Base-by-base conservation (phyloP, 176 grass and related monocot species). In the Elymus sibiricus region DNA sequence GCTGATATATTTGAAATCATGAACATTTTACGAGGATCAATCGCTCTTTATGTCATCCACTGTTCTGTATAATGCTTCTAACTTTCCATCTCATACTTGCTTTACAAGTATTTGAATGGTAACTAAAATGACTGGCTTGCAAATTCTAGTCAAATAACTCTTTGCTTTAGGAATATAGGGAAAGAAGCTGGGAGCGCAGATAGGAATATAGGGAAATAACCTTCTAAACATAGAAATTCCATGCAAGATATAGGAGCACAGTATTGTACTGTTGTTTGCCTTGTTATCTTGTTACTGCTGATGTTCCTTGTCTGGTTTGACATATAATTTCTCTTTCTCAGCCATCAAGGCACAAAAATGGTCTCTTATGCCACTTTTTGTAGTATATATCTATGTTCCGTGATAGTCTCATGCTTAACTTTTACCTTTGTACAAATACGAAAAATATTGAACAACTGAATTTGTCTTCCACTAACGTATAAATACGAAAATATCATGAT, bases 201-300 rank as follows among this genome's bases (percentile, higher is more conserved):
- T 29, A 29, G 29, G 29, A 29, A 29, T 29, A 29, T 29, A 29
- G 29, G 29, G 29, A 29, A 29, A 29, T 29, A 29, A 29, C 29
- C 29, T 29, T 29, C 29, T 29, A 29, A 29, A 29, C 29, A 29
- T 29, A 2, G 29, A 29, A 29, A 29, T 29, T 29, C 29, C 29
- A 29, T 29, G 29, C 29, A 29, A 29, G 29, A 29, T 29, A 29
- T 29, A 29, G 29, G 29, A 29, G 29, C 56, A 38, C 10, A 9
- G 2, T 88, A 25, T 69, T 71, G 37, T 42, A 71, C 38, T 43
- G n/a, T 60, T 70, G 22, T 78, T 32, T 60, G 27, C 59, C 17
- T 79, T n/a, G 24, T 83, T 83, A 5, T 87, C 55, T 84, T 51
- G 75, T 73, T 61, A 35, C 11, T 84, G 24, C n/a, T 42, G 15